Base-by-base conservation (phyloP, 2,329 filamentous ascomycete species). In the Diplodia intermedia region DNA sequence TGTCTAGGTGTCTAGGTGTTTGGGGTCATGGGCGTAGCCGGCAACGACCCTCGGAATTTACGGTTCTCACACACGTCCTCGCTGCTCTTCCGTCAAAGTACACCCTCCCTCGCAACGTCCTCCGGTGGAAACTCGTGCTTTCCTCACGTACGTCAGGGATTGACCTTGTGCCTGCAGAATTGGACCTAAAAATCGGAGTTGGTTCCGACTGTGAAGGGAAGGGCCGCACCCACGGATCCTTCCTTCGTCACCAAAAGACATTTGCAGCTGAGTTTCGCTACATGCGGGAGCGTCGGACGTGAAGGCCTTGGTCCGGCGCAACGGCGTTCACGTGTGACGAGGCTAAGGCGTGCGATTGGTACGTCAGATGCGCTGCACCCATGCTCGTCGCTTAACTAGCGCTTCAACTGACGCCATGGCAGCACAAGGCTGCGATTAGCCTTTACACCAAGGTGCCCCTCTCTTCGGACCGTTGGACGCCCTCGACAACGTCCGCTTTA, bases 1-100 rank as follows among this genome's bases (percentile, higher is more conserved):
- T 38, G 36, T 55, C 29, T 33, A 31, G 52, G 23, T 55, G 52
- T 31, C 29, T 33, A 31, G 52, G 23, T 55, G 52, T 31, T 55
- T 47, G 11, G 56, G 31, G 23, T 23, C 20, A 15, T 11, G n/a
- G 43, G 43, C 43, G 18, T 47, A 47, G 43, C 20, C 18, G 43
- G 43, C 11, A 47, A 20, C 18, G 43, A n/a, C 8, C n/a, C 43
- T 47, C 43, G 43, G 43, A 47, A 47, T 47, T n/a, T 9, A 47
- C 43, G 43, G 43, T 47, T 47, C n/a, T 18, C 43, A 47, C 40
- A 47, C 43, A 20, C 43, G 14, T 9, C 23, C 8, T 36, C 43
- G 43, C 18, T 47, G 43, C 43, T 47, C 18, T 47, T 11, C 43
- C 43, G 7, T 9, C 18, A 20, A 47, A 47, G 18, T 47, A n/a